phyloP scores from a whole-genome alignment of 75 land plant genomes.

The Cunninghamia lanceolata region DNA sequence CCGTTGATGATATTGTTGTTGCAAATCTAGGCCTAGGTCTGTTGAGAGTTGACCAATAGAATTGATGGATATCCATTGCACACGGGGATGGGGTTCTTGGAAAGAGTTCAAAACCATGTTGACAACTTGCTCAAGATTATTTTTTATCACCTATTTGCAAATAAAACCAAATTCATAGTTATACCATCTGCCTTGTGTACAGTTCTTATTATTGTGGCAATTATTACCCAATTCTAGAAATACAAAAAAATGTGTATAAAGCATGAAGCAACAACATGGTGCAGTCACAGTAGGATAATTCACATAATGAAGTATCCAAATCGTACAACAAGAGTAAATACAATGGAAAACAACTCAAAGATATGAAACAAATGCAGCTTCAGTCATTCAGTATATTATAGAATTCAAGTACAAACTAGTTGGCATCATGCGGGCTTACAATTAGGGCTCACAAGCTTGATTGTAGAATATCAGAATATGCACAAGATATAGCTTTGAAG shows the following conservation, averaged over 20 bases:
- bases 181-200: not conserved
- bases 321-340: no score
- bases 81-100: slow-evolving; percentile 91
- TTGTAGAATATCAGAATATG: no score
- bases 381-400: no score
- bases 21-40: slow-evolving; percentile 94
- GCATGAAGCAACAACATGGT: not conserved
- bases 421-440: no score
- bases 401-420: no score
- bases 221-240: not conserved
- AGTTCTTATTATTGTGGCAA: not conserved
- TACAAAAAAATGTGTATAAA: not conserved
- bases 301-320: no score
- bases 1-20: slow-evolving; percentile 73
- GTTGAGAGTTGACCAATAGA: slow-evolving; percentile 97
- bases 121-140: slow-evolving; percentile 89
- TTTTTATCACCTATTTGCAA: slow-evolving; percentile 76
- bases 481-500: no score
- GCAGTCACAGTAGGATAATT: no score
- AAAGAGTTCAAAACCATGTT: slow-evolving; percentile 86
- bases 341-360: no score
- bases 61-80: slow-evolving; percentile 98
- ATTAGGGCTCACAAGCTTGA: no score
- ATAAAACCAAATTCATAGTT: not conserved
- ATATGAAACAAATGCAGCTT: no score